Base-by-base conservation (phyloP, 176 grass and related monocot species). In the Triticum monococcum region DNA sequence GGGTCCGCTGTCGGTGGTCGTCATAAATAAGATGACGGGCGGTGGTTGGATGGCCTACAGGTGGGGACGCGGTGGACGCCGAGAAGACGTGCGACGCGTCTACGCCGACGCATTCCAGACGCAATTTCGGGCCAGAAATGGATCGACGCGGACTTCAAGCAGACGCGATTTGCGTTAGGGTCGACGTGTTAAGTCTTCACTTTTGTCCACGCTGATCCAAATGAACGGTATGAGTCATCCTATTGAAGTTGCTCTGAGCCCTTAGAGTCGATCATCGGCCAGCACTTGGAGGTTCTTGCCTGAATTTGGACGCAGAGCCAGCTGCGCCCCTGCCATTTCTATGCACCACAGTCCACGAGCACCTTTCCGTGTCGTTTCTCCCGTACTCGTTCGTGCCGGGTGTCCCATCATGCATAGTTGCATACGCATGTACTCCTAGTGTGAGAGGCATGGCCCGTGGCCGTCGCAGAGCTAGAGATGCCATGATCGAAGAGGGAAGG, bases 231-330 rank as follows among this genome's bases (percentile, higher is more conserved):
- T 30, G 28, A 30, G 0, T 30, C 28, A 30, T 30, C 28, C 28
- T 30, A 30, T 30, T 30, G 28, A 30, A 30, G 28, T 30, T 30
- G 28, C 28, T 30, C 0, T 22, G 1, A 22, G 57, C 22, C 20
- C 13, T 23, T 64, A 11, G 61, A 64, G 61, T 64, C 8, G 61
- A 66, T 10, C 11, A 62, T 68, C 13, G 30, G 16, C 7, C 56
- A 63, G 12, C 77, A 81, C 45, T 28, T 7, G 67, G 20, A 81
- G 85, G 38, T 87, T 74, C 77, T 64, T 87, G 77, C n/a, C 61
- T 25, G 86, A 18, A 68, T 41, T 40, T 68, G 79, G 79, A 82
- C 13, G 85, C 40, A 12, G 50, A n/a, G 9, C 38, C 17, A 25
- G 50, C 66, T 20, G 56, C 70, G 16, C 22, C 65, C 72, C 64